A percentile compares a stretch with the other conserved stretches of the same genome.
Evolutionary conservation across 148 eudicot genomes (phyloP).

Genomic region (Rhododendron simsii): DNA sequence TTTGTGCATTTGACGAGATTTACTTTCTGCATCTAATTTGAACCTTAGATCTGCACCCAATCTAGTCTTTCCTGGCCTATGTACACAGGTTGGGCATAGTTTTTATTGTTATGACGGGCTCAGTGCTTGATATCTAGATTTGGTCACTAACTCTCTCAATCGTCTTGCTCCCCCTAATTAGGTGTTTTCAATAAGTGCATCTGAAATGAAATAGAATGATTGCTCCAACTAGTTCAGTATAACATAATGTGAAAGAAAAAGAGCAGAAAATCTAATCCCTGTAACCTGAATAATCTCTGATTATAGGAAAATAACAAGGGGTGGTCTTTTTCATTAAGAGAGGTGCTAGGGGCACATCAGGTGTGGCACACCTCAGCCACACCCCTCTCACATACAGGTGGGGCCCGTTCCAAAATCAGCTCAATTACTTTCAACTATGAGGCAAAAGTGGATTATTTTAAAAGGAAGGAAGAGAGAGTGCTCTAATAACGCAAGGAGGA

Average conservation of each 20-base stretch:
- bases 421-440: neutral
- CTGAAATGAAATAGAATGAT: neutral
- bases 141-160: neutral
- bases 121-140: neutral
- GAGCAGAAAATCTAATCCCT: neutral
- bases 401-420: too few species aligned
- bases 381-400: too few species aligned
- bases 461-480: neutral
- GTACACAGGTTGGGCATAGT: neutral
- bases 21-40: neutral
- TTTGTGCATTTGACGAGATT: neutral
- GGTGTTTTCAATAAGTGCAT: neutral
- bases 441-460: neutral
- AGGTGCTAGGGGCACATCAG: too few species aligned
- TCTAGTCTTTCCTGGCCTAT: neutral
- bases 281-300: neutral
- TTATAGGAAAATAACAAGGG: neutral
- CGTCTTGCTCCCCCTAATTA: neutral
- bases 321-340: neutral
- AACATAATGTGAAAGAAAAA: neutral
- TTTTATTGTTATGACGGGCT: neutral
- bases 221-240: neutral
- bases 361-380: too few species aligned
- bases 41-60: neutral
- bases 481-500: neutral